These are phyloP conservation scores for Fraxinus sp. DNA, from an alignment of 305 asterid species.

Conservation along the genomic window DNA sequence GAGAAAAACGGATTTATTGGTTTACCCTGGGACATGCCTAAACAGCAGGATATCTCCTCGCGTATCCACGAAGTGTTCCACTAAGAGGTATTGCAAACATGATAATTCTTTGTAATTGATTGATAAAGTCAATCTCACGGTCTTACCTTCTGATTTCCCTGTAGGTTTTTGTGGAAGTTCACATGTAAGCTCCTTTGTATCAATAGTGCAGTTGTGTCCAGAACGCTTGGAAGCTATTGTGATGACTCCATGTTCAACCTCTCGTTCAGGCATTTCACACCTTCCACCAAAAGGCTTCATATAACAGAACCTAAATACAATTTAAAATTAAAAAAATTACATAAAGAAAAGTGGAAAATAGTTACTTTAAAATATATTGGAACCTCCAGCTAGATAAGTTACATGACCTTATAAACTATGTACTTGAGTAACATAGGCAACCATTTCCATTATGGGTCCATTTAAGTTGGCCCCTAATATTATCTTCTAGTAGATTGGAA, in stretches of 20 bases:
- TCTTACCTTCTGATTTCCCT: background rate
- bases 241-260: slow-evolving; percentile 48
- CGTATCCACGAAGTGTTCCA: background rate
- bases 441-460: background rate
- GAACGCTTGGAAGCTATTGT: slow-evolving; percentile 40
- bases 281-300: slow-evolving; percentile 62
- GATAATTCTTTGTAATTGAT: background rate
- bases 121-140: background rate
- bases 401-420: background rate
- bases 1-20: background rate
- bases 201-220: slow-evolving; percentile 7
- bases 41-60: background rate
- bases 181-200: background rate
- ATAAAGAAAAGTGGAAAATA: slow-evolving; percentile 1
- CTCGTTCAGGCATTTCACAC: slow-evolving; percentile 59
- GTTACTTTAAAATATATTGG: background rate
- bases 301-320: slow-evolving; percentile 60
- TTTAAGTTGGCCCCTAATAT: background rate
- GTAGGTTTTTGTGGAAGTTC: background rate
- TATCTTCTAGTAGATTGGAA: background rate
- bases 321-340: slow-evolving; percentile 6
- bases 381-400: background rate
- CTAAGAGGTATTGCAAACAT: background rate
- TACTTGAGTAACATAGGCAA: background rate
- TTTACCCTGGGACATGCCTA: background rate